Base-by-base conservation (phyloP, 805 yeast species). In the Pichia heedii region DNA sequence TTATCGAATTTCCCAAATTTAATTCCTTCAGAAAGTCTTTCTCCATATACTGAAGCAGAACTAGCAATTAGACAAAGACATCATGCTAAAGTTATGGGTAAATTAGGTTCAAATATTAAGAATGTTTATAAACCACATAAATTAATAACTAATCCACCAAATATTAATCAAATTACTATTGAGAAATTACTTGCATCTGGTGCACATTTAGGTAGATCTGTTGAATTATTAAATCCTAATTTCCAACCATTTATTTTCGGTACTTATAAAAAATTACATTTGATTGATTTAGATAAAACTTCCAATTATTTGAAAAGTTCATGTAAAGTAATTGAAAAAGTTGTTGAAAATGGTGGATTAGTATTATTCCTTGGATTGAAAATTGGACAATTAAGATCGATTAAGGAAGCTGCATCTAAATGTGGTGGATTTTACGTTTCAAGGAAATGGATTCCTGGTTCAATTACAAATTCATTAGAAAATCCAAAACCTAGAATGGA, bases 181-280 rank as follows among this genome's bases (percentile, higher is more conserved):
- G 68, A 86, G 26, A 78, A 78, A 45, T 70, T 93, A 42, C 61
- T 90, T 62, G 90, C 96, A 4, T 86, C 97, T 0, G 97, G 96
- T 41, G 90, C 90, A 37, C 98, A 93, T 62, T 68, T 93, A 52
- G 98, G 98, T 24, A 97, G 90, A 54, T 74, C 95, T n/a, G 81
- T 77, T 30, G 69, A 82, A 3, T 68, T 81, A 48, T 83, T 81
- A 77, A 78, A 94, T 53, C 79, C 88, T 10, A 73, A 83, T 22
- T 85, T 89, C 41, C 90, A 88, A 62, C 89, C 94, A 11, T 93
- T 72, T 61, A 74, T 90, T 37, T 82, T 82, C 57, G 98, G 97
- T 43, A 82, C 76, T 50, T 87, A 93, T 55, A 81, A 86, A 48
- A 96, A 88, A n/a, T 73, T 93, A 45, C 95, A 88, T 61, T 76